Evolutionary conservation across 108 stramenopile genomes (phyloP).

Genomic region (Cyclostephanos tholiformis): DNA sequence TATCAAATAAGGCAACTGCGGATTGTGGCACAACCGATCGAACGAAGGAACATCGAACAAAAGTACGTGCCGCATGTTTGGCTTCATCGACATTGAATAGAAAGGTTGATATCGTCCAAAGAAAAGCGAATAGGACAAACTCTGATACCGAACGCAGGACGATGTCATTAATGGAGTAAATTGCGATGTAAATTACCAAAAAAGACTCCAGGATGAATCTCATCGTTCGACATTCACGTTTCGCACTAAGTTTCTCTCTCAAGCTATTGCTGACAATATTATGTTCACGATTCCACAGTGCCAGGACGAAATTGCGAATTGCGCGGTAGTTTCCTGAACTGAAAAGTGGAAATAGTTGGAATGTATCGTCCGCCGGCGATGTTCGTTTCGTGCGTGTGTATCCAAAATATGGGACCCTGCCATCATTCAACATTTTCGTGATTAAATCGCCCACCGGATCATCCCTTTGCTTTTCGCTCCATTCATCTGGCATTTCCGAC

Average conservation of each 20-base stretch:
- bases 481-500: conserved; percentile 11
- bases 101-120: conserved; percentile 16
- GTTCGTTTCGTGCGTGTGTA: neutral
- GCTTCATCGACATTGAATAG: conserved; percentile 27
- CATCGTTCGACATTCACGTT: conserved; percentile 10
- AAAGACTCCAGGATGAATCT: conserved; percentile 39
- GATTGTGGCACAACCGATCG: neutral
- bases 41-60: conserved; percentile 9
- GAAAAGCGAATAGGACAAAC: conserved; percentile 7
- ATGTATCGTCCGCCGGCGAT: neutral
- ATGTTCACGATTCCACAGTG: neutral
- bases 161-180: conserved; percentile 29
- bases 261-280: neutral
- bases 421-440: conserved; percentile 37
- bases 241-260: neutral
- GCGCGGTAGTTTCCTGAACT: conserved; percentile 19
- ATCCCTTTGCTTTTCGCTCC: conserved; percentile 9
- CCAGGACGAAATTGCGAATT: neutral
- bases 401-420: conserved; percentile 42
- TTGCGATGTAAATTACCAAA: conserved; percentile 15
- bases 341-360: conserved; percentile 28
- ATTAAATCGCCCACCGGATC: conserved; percentile 45
- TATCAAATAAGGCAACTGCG: neutral
- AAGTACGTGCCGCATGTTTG: conserved; percentile 11
- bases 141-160: conserved; percentile 15